phyloP scores from a whole-genome alignment of 2,329 filamentous ascomycete species.

The Claviceps quebecensis region DNA sequence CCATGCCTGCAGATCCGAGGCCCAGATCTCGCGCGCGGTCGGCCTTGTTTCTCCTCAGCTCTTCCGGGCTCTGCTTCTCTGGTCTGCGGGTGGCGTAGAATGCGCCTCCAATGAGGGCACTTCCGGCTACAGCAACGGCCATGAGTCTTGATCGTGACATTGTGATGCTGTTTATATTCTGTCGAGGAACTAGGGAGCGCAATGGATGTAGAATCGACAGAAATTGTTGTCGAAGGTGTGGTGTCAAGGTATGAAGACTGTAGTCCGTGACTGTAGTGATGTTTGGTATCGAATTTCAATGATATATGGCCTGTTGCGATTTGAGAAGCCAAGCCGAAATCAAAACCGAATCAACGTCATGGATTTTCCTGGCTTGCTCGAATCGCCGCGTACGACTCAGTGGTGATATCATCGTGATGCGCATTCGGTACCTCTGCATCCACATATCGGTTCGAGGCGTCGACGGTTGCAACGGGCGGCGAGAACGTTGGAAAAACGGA shows the following conservation, averaged over 20 bases:
- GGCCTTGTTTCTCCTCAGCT: conserved; percentile 8
- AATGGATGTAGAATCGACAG: no score
- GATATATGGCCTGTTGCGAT: no score
- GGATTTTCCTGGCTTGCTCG: not conserved
- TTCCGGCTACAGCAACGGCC: conserved; percentile 7
- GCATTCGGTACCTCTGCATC: not conserved
- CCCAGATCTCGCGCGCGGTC: conserved; percentile 19
- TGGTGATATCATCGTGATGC: conserved; percentile 4
- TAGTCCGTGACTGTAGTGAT: no score
- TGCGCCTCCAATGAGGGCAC: conserved; percentile 11
- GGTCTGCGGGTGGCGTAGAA: conserved; percentile 10
- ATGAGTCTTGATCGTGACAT: conserved; percentile 4
- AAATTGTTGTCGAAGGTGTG: not conserved
- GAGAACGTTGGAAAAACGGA: no score
- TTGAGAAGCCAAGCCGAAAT: no score
- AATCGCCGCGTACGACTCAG: not conserved
- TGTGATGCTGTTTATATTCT: not conserved
- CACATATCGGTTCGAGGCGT: not conserved
- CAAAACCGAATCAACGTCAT: not conserved
- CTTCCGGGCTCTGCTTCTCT: conserved; percentile 5
- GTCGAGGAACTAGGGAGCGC: not conserved
- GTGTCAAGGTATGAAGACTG: not conserved
- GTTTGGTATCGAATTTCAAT: no score
- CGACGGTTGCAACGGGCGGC: no score
- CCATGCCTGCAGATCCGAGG: conserved; percentile 18